Evolutionary conservation across 2,329 filamentous ascomycete species (phyloP).

Genomic region (Lecanicillium sp.): DNA sequence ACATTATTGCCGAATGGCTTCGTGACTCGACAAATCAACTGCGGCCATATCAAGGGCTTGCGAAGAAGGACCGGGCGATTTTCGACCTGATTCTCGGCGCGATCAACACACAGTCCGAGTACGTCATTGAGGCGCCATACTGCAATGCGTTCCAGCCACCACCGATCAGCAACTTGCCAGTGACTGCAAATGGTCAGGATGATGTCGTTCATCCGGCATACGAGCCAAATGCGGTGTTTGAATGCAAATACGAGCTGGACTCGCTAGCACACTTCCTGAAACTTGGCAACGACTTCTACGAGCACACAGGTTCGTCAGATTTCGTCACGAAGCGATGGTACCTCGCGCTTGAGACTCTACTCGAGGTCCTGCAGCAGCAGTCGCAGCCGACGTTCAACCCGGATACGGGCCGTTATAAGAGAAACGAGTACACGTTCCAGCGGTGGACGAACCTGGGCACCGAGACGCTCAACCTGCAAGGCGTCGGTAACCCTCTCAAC

Average conservation of each 20-base stretch:
- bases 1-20: constrained; percentile 90
- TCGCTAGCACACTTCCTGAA: constrained; percentile 88
- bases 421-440: constrained; percentile 83
- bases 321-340: constrained; percentile 78
- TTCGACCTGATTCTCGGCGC: constrained; percentile 79
- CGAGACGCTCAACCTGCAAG: constrained; percentile 76
- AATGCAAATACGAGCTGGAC: constrained; percentile 98
- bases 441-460: constrained; percentile 74
- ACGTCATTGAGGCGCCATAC: constrained; percentile 89
- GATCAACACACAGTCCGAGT: constrained; percentile 94
- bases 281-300: constrained; percentile 78
- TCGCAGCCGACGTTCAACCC: constrained; percentile 72
- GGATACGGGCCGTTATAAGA: constrained; percentile 52
- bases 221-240: constrained; percentile 79
- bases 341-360: constrained; percentile 63
- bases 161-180: constrained; percentile 65
- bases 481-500: constrained; percentile 87
- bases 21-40: constrained; percentile 92
- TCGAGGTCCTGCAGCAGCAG: constrained; percentile 70
- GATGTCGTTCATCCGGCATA: constrained; percentile 82
- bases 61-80: constrained; percentile 72
- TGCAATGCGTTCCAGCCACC: constrained; percentile 98
- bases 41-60: constrained; percentile 78
- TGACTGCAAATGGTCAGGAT: constrained; percentile 70
- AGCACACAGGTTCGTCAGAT: constrained; percentile 66